Percentiles rank a stretch among this genome's conserved stretches.
phyloP scores from a whole-genome alignment of 1,139 yeast genomes.

The Geotrichum klebahnii region DNA sequence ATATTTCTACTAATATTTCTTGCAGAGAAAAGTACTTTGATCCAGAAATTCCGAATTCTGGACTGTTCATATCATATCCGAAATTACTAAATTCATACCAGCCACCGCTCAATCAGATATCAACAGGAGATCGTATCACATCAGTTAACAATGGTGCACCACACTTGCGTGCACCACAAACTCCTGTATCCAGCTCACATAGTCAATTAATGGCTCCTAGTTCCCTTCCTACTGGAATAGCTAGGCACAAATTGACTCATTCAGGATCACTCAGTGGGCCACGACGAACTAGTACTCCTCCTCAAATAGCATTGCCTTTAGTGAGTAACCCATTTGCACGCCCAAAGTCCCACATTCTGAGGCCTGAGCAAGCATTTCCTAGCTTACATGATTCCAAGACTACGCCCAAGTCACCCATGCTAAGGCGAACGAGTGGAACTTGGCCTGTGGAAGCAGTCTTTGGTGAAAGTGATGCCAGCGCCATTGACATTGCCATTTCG shows the following conservation, averaged over 20 bases:
- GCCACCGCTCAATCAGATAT: not conserved
- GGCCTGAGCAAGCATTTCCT: slow-evolving; percentile 10
- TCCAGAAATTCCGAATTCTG: slow-evolving; percentile 24
- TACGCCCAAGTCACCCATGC: not conserved
- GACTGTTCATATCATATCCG: slow-evolving; percentile 26
- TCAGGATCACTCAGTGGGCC: not conserved
- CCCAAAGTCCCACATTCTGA: slow-evolving; percentile 5
- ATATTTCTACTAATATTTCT: not conserved
- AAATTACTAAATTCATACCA: slow-evolving; percentile 5
- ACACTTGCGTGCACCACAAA: not conserved
- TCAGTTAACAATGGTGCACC: slow-evolving; percentile 1
- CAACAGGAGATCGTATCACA: slow-evolving; percentile 7
- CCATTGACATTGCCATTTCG: not conserved
- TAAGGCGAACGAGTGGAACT: not conserved
- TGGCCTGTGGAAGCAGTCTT: not conserved
- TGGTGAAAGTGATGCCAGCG: slow-evolving; percentile 1
- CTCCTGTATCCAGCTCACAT: not conserved
- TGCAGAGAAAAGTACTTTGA: slow-evolving; percentile 17
- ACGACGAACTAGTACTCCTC: not conserved
- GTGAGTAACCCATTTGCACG: not conserved
- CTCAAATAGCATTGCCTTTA: not conserved
- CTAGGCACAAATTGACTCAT: not conserved
- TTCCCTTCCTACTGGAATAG: not conserved
- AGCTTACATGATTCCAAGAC: slow-evolving; percentile 2
- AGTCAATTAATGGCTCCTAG: not conserved